Percentiles rank a stretch among this genome's conserved stretches.
Conservation (phyloP, 2,329 filamentous ascomycete genomes). For the Davidsoniella neocaledoniae region DNA sequence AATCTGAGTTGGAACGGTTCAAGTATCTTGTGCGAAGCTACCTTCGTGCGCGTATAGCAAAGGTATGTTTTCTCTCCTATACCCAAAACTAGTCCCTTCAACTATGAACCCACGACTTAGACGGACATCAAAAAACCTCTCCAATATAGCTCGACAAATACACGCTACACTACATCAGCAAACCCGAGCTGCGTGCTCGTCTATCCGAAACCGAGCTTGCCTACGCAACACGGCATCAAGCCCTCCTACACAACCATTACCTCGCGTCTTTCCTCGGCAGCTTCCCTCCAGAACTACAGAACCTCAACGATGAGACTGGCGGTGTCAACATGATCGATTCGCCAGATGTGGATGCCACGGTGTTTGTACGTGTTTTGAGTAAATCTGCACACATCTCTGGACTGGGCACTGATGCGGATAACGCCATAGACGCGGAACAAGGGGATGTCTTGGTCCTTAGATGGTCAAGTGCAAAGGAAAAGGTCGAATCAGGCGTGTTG, state of each 20-base stretch:
- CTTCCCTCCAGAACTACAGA: slow-evolving; percentile 64
- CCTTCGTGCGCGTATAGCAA: slow-evolving; percentile 69
- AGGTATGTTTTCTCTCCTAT: slow-evolving; percentile 33
- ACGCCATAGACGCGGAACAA: slow-evolving; percentile 37
- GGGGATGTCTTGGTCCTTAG: slow-evolving; percentile 52
- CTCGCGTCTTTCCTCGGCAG: slow-evolving; percentile 65
- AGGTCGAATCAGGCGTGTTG: slow-evolving; percentile 37
- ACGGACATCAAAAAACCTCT: not conserved
- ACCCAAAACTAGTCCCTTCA: not conserved
- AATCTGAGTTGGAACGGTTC: slow-evolving; percentile 88
- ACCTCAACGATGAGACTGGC: slow-evolving; percentile 70
- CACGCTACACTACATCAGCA: slow-evolving; percentile 54
- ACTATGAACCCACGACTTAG: not conserved
- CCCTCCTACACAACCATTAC: slow-evolving; percentile 72
- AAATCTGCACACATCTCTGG: slow-evolving; percentile 38
- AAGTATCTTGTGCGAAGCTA: slow-evolving; percentile 81
- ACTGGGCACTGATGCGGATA: slow-evolving; percentile 47
- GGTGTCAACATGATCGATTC: slow-evolving; percentile 84
- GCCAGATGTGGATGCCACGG: slow-evolving; percentile 66
- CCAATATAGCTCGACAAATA: slow-evolving; percentile 52
- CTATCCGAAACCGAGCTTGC: slow-evolving; percentile 63
- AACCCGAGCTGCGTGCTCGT: slow-evolving; percentile 34
- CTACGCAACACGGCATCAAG: slow-evolving; percentile 74
- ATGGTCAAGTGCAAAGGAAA: slow-evolving; percentile 54
- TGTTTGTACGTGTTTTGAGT: slow-evolving; percentile 61